Percentiles rank a stretch among this genome's conserved stretches.
Evolutionary conservation across 2,329 filamentous ascomycete genomes (phyloP).

Genomic region (Thermoascus crustaceus): DNA sequence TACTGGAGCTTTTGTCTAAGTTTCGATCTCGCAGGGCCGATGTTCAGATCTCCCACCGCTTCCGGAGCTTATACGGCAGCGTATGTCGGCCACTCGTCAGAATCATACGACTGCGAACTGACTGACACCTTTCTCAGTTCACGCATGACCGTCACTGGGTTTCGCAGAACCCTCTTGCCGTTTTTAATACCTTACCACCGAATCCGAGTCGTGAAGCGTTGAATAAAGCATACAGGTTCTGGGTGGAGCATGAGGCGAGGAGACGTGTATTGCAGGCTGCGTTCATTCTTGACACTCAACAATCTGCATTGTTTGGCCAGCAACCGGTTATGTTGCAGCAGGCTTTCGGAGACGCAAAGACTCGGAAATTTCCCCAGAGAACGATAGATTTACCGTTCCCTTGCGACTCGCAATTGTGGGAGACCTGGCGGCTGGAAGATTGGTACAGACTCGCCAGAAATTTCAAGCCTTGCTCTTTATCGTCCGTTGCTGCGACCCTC

Average conservation of each 20-base stretch:
- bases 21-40: constrained; percentile 24
- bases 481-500: constrained; percentile 9
- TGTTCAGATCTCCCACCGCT: constrained; percentile 25
- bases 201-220: constrained; percentile 17
- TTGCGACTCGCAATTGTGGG: constrained; percentile 24
- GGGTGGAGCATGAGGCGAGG: constrained; percentile 27
- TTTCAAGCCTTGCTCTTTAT: constrained; percentile 10
- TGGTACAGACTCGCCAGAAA: constrained; percentile 18
- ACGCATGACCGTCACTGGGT: constrained; percentile 21
- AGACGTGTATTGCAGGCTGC: constrained; percentile 26
- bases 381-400: constrained; percentile 21
- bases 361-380: constrained; percentile 7
- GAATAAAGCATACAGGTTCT: constrained; percentile 23
- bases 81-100: constrained; percentile 12
- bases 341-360: constrained; percentile 5
- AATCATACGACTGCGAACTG: background rate
- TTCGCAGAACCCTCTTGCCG: constrained; percentile 21
- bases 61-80: constrained; percentile 26
- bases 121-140: constrained; percentile 13
- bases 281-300: constrained; percentile 26
- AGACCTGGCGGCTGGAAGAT: constrained; percentile 17
- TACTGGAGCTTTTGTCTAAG: constrained; percentile 26
- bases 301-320: constrained; percentile 24
- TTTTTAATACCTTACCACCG: constrained; percentile 19
- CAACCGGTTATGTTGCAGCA: constrained; percentile 21